phyloP scores from a whole-genome alignment of 2,329 filamentous ascomycete species.

The Talaromyces albobiverticillius region DNA sequence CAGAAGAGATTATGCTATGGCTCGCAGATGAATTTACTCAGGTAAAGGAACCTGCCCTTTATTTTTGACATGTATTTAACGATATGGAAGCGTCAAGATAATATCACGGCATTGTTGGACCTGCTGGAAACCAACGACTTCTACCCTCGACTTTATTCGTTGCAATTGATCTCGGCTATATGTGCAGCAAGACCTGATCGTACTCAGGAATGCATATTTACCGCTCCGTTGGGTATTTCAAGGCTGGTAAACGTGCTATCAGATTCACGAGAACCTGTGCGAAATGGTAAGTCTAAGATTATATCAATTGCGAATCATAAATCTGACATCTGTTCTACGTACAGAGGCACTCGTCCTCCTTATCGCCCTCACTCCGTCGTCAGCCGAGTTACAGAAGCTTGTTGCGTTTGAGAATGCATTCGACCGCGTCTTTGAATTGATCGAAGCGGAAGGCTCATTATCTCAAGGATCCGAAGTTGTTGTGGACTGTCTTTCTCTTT shows the following conservation, averaged over 20 bases:
- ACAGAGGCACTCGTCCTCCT: conserved; percentile 78
- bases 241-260: conserved; percentile 80
- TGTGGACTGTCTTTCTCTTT: conserved; percentile 86
- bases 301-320: not conserved
- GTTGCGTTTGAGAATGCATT: conserved; percentile 96
- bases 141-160: conserved; percentile 83
- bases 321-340: conserved; percentile 16
- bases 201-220: conserved; percentile 91
- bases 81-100: conserved; percentile 75
- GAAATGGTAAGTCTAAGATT: conserved; percentile 59
- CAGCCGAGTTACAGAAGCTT: conserved; percentile 86
- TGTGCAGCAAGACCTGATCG: conserved; percentile 81
- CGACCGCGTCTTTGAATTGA: conserved; percentile 77
- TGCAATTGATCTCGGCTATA: conserved; percentile 86
- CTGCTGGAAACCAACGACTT: conserved; percentile 86
- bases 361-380: conserved; percentile 81
- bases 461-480: conserved; percentile 80
- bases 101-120: conserved; percentile 84
- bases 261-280: conserved; percentile 79
- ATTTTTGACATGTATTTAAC: conserved; percentile 45
- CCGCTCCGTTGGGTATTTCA: conserved; percentile 82
- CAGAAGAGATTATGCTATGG: conserved; percentile 94
- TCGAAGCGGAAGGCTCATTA: conserved; percentile 77
- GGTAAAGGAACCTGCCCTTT: conserved; percentile 42
- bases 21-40: conserved; percentile 97